A percentile compares a stretch with the other conserved stretches of the same genome.
Evolutionary conservation across 352 stramenopile species (phyloP).

Genomic region (Aphanomyces invadans): DNA sequence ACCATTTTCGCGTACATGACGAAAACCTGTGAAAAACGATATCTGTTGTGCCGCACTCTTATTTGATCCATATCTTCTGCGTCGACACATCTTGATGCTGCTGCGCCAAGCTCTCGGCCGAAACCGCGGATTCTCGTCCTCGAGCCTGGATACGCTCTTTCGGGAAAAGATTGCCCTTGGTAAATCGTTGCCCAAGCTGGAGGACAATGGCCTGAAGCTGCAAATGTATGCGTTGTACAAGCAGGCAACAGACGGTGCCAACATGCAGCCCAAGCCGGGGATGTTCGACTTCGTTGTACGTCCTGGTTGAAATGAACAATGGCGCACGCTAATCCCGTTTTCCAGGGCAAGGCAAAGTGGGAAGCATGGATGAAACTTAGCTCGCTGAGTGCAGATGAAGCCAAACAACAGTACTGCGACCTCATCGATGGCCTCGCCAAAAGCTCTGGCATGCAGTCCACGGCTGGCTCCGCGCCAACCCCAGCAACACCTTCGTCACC

Average conservation of each 20-base stretch:
- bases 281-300: slow-evolving; percentile 79
- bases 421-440: slow-evolving; percentile 63
- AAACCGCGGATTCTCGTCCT: background rate
- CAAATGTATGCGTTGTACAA: slow-evolving; percentile 84
- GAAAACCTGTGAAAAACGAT: no score
- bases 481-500: background rate
- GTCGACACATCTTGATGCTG: no score
- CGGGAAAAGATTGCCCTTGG: slow-evolving; percentile 51
- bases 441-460: slow-evolving; percentile 31
- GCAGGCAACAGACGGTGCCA: slow-evolving; percentile 53
- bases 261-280: slow-evolving; percentile 51
- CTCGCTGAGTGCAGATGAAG: slow-evolving; percentile 57
- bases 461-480: slow-evolving; percentile 17
- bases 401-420: slow-evolving; percentile 60
- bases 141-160: slow-evolving; percentile 28
- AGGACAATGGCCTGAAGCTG: slow-evolving; percentile 69
- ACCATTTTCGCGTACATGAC: no score
- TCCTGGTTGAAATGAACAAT: no score
- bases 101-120: background rate
- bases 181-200: slow-evolving; percentile 59
- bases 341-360: slow-evolving; percentile 65
- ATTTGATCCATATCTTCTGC: no score
- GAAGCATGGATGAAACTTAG: slow-evolving; percentile 67
- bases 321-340: no score
- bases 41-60: no score